Evolutionary conservation across 352 stramenopile species (phyloP).

Genomic region (Phytophthora litchii): DNA sequence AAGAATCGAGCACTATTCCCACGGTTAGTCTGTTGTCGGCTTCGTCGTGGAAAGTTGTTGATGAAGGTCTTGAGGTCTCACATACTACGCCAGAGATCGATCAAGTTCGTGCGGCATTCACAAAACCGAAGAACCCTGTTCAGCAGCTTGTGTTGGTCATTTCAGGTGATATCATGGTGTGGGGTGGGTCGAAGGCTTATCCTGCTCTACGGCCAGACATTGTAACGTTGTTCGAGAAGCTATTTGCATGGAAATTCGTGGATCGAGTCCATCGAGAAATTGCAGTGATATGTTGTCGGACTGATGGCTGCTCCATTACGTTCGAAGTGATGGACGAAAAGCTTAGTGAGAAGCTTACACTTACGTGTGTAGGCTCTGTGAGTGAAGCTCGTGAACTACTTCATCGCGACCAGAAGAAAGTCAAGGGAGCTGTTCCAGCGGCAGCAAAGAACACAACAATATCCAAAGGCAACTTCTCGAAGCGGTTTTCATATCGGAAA

Average conservation of each 20-base stretch:
- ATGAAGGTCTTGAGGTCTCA: constrained; percentile 48
- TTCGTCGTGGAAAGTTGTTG: constrained; percentile 64
- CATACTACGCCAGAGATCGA: not conserved
- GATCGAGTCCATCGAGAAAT: constrained; percentile 40
- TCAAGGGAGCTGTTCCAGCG: constrained; percentile 6
- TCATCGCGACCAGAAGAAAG: constrained; percentile 30
- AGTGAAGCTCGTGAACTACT: constrained; percentile 41
- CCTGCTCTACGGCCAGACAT: constrained; percentile 51
- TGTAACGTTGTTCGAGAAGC: constrained; percentile 61
- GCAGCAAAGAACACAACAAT: constrained; percentile 10
- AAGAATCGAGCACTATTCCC: constrained; percentile 17
- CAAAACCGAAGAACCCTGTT: constrained; percentile 33
- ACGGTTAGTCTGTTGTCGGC: constrained; percentile 52
- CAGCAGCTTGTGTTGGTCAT: constrained; percentile 66
- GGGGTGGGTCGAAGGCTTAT: constrained; percentile 36
- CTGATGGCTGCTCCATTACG: constrained; percentile 42
- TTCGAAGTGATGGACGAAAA: constrained; percentile 71
- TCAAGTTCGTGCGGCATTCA: constrained; percentile 1
- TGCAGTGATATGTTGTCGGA: constrained; percentile 47
- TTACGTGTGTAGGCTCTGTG: constrained; percentile 65
- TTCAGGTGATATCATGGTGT: constrained; percentile 53
- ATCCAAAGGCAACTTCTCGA: constrained; percentile 72
- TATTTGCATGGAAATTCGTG: constrained; percentile 71
- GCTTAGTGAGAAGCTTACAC: constrained; percentile 47
- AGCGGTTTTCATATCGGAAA: constrained; percentile 70